Evolutionary conservation across 352 stramenopile genomes (phyloP), one percentile per base, ranked within the genome.

Genomic region (Lagenidium giganteum): DNA sequence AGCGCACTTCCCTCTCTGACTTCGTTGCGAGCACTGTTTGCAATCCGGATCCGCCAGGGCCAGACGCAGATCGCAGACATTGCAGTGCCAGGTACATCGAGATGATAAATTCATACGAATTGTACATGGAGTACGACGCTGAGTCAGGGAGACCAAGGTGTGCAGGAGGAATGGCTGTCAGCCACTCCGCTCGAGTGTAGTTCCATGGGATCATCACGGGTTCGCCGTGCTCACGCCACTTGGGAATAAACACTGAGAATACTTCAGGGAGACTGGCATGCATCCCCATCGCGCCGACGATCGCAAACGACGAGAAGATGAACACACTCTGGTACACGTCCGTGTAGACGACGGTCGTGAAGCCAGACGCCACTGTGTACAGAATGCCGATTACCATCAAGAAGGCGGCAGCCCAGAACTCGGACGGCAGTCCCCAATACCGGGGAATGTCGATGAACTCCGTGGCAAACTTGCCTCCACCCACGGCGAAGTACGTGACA

Each of bases 401-500:
- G 22, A 80, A 54, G 8, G 57, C 55, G 1, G 75, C 75, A 1
- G 73, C 71, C 78, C 78, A 90, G 29, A 90, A 87, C 48, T 87
- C 75, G 16, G 70, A 67, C 13, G 78, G 66, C 1, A 90, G 38
- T 6, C 64, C 63, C 30, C 55, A 41, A 62, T 65, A 90, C n/a
- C 50, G 43, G n/a, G 78, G 72, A 14, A 88, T 48, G 18, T 58
- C 36, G 3, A 88, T 61, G 51, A 91, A 91, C 49, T 91, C 75
- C 2, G 73, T 84, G 21, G 87, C 72, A 43, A 91, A 88, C 36
- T 88, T 88, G 42, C 79, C 70, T 37, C 78, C 78, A 0, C 79
- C 79, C 17, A 88, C 76, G 0, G 73, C 75, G 58, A 91, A 91
- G 38, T 91, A 91, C 32, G 79, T 87, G 4, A 83, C 74, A 5